Evolutionary conservation across 352 stramenopile species (phyloP).

Genomic region (Pythium guiyangense): DNA sequence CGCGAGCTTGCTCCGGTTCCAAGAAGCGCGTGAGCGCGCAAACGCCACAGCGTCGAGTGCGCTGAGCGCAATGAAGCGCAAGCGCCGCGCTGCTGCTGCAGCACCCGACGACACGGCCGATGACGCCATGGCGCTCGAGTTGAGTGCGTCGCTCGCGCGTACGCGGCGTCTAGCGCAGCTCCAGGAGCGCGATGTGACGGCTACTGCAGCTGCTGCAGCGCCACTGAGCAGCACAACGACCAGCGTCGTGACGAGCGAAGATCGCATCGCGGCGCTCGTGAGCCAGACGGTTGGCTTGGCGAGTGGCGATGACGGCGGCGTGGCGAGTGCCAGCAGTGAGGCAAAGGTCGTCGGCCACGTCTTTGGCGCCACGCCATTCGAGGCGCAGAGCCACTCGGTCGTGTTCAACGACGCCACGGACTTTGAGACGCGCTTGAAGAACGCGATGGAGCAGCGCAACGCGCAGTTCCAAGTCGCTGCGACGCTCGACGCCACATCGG

Average conservation of each 20-base stretch:
- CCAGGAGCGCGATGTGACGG: no score
- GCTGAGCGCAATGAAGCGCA: conserved; percentile 36
- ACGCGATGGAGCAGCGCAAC: conserved; percentile 69
- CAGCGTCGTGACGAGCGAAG: conserved; percentile 30
- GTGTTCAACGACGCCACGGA: conserved; percentile 86
- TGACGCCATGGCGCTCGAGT: no score
- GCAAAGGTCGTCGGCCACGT: conserved; percentile 22
- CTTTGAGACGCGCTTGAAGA: conserved; percentile 72
- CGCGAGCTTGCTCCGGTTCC: conserved; percentile 57
- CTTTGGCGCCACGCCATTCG: conserved; percentile 39
- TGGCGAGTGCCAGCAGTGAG: no score
- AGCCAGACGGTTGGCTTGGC: conserved; percentile 32
- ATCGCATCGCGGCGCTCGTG: conserved; percentile 56
- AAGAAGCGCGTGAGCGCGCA: conserved; percentile 63
- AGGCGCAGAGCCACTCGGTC: conserved; percentile 34
- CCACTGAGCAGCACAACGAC: no score
- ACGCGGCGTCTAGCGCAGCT: conserved; percentile 52
- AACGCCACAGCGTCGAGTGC: conserved; percentile 42
- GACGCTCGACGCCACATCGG: not conserved
- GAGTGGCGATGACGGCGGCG: not conserved
- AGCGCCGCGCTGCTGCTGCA: conserved; percentile 51
- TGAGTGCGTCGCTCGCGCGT: conserved; percentile 70
- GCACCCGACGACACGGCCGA: no score
- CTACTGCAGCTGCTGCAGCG: no score
- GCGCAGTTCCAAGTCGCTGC: conserved; percentile 39